phyloP scores from a whole-genome alignment of 1,284 basidiomycete species.

The Sanghuangporus baumii region DNA sequence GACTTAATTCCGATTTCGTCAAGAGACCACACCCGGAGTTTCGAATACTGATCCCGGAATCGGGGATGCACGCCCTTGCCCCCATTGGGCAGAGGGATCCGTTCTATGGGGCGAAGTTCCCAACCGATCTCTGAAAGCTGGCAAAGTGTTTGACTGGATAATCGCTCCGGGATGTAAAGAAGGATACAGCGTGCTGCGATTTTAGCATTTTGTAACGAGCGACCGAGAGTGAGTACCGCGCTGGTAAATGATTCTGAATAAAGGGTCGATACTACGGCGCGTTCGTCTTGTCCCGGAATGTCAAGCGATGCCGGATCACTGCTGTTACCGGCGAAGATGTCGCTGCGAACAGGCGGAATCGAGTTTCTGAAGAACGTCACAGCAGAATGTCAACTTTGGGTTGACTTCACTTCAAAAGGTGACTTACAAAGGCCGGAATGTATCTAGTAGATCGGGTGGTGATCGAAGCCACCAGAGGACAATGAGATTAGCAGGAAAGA shows the following conservation, averaged over 20 bases:
- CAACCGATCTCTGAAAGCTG: conserved; percentile 35
- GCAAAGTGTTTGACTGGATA: conserved; percentile 36
- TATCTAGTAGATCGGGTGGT: too few species aligned
- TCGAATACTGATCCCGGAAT: conserved; percentile 40
- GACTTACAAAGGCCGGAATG: not conserved
- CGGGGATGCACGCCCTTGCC: conserved; percentile 33
- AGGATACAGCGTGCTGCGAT: conserved; percentile 31
- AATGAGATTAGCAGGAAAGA: too few species aligned
- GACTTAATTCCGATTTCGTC: conserved; percentile 29
- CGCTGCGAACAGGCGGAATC: not conserved
- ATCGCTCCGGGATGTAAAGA: conserved; percentile 34
- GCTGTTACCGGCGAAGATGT: not conserved
- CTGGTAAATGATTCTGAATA: conserved; percentile 38
- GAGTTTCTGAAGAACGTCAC: not conserved
- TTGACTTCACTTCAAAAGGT: not conserved
- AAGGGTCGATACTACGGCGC: conserved; percentile 37
- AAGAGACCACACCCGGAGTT: conserved; percentile 38
- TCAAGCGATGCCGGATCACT: not conserved
- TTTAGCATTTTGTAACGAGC: conserved; percentile 34
- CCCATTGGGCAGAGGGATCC: conserved; percentile 33
- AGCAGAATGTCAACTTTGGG: not conserved
- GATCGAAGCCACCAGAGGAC: too few species aligned
- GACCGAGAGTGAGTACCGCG: conserved; percentile 38
- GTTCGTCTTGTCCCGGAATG: conserved; percentile 19
- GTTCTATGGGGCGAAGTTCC: conserved; percentile 30